Conservation (phyloP, 1,284 basidiomycete species). For the Neolentinus lepideus region DNA sequence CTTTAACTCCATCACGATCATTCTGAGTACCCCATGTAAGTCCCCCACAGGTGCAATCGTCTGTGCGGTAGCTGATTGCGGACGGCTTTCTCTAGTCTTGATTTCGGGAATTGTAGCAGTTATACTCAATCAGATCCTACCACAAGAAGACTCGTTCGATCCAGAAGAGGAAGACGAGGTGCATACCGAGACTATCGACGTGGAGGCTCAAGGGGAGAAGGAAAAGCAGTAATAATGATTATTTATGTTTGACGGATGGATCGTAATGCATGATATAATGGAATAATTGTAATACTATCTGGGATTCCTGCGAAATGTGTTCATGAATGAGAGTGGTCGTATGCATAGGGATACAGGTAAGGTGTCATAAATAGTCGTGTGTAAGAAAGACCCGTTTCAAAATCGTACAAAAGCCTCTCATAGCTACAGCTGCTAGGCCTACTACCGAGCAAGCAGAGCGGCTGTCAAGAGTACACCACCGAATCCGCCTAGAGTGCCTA, state of each 20-base stretch:
- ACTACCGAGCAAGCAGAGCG: constrained; percentile 36
- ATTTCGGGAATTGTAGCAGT: constrained; percentile 60
- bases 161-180: constrained; percentile 19
- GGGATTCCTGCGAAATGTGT: too few species aligned
- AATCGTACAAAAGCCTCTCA: not conserved
- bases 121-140: constrained; percentile 60
- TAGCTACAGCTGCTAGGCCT: not conserved
- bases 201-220: not conserved
- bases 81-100: constrained; percentile 46
- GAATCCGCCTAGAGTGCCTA: constrained; percentile 54
- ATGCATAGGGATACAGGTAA: not conserved
- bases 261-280: too few species aligned
- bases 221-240: not conserved
- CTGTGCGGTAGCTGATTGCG: not conserved
- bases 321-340: not conserved
- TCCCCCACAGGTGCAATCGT: constrained; percentile 9
- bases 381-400: not conserved
- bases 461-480: constrained; percentile 54
- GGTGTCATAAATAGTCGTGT: not conserved
- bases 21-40: constrained; percentile 74
- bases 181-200: not conserved
- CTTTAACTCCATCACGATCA: constrained; percentile 72
- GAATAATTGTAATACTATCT: too few species aligned
- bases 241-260: not conserved
- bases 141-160: constrained; percentile 33